Base-by-base conservation (phyloP, 805 yeast genomes). In the Teunomyces tritomae region DNA sequence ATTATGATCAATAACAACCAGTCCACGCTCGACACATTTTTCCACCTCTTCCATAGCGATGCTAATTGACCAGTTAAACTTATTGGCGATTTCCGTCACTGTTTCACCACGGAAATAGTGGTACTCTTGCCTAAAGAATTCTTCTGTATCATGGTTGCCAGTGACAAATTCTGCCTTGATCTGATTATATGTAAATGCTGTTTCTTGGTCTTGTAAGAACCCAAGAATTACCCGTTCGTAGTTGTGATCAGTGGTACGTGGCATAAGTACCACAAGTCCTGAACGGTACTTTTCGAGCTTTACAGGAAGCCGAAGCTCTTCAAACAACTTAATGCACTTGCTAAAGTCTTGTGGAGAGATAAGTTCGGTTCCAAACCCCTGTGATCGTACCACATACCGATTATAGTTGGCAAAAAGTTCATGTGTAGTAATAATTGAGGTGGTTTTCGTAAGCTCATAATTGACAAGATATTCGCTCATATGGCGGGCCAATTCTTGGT, bases 401-500 rank as follows among this genome's bases (percentile, higher is more conserved):
- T 73, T 73, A 54, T 71, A 73, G 16, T 65, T 62, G 9, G 77
- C 76, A 59, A 64, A 73, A n/a, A 67, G 52, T 47, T 73, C 78
- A 49, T 68, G 76, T 1, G 64, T 49, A 3, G 78, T 69, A 24
- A 70, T 62, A 69, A 73, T 72, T 5, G 75, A 63, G 3, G 73
- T 64, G 4, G 51, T 43, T 39, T 56, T 60, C 3, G 66, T 62
- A 39, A 73, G 58, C 46, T 61, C 65, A 39, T 51, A 58, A 33
- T 51, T 65, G 5, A 58, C 57, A 51, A 87, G 68, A 62, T 82
- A 90, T 56, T 87, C 96, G 35, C 89, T 83, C 2, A 92, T 61
- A 57, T 89, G 91, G 45, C 96, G 75, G 0, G 97, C 80, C 13
- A 89, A 68, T 57, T 89, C 96, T 49, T 82, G 80, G 27, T 78